Percentiles rank a stretch among this genome's conserved stretches.
Conservation (phyloP, 2,329 filamentous ascomycete genomes). For the Talaromyces sp. region DNA sequence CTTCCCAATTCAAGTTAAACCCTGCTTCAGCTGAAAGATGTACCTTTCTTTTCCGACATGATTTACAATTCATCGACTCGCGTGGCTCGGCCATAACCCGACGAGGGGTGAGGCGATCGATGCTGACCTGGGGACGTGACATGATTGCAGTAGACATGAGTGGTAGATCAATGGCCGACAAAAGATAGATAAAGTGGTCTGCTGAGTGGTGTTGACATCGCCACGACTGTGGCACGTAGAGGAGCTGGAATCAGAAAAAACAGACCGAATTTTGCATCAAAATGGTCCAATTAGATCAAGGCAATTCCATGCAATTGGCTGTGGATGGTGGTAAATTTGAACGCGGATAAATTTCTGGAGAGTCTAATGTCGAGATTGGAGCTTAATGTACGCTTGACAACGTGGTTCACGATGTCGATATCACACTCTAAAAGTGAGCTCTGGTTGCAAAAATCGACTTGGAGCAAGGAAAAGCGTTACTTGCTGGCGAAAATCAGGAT, state of each 20-base stretch:
- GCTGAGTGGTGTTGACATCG: slow-evolving; percentile 1
- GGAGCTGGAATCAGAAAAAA: not conserved
- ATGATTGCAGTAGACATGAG: slow-evolving; percentile 39
- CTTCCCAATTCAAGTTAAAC: not conserved
- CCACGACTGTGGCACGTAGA: not conserved
- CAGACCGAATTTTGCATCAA: not conserved
- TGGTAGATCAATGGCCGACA: not conserved
- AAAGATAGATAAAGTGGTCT: not conserved
- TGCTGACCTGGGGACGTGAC: slow-evolving; percentile 73
- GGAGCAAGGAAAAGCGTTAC: not conserved
- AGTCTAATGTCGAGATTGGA: not conserved
- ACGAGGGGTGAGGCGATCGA: slow-evolving; percentile 70
- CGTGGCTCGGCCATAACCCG: slow-evolving; percentile 70
- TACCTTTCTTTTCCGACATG: slow-evolving; percentile 88
- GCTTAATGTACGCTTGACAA: not conserved
- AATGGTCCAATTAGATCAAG: not conserved
- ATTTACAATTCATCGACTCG: slow-evolving; percentile 95
- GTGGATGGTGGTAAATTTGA: not conserved
- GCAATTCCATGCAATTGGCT: not conserved
- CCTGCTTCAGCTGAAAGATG: not conserved
- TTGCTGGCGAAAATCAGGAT: not conserved
- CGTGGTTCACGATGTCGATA: not conserved
- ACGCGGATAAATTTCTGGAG: not conserved
- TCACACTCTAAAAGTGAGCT: not conserved
- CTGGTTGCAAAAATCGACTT: not conserved